Evolutionary conservation across 2,329 filamentous ascomycete genomes (phyloP).

Genomic region (Hymenoscyphus infarciens): DNA sequence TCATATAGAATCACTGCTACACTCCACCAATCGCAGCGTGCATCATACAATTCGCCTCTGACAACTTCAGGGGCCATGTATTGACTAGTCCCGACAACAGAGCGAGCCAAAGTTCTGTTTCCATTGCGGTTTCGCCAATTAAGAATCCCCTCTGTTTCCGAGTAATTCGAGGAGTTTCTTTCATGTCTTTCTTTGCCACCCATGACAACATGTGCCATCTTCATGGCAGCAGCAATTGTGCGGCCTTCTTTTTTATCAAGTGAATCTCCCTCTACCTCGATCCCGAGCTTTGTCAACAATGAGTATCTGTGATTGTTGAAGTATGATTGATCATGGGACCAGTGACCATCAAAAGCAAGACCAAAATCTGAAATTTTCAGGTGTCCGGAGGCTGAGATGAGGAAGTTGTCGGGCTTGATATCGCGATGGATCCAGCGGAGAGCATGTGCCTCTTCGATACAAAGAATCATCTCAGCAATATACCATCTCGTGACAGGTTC

Average conservation of each 20-base stretch:
- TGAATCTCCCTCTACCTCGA: slow-evolving; percentile 70
- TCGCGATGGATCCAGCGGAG: slow-evolving; percentile 92
- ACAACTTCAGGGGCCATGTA: slow-evolving; percentile 98
- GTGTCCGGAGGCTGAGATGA: slow-evolving; percentile 84
- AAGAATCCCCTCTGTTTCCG: slow-evolving; percentile 50
- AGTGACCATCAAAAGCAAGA: slow-evolving; percentile 90
- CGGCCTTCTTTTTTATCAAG: slow-evolving; percentile 60
- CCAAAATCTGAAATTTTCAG: slow-evolving; percentile 96
- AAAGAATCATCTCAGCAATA: slow-evolving; percentile 91
- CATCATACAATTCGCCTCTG: slow-evolving; percentile 77
- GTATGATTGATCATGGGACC: slow-evolving; percentile 86
- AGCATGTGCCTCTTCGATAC: slow-evolving; percentile 53
- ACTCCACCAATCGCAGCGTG: slow-evolving; percentile 95
- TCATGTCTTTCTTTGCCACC: slow-evolving; percentile 39
- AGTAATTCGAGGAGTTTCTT: slow-evolving; percentile 31
- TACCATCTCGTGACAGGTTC: slow-evolving; percentile 83
- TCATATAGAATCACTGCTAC: slow-evolving; percentile 92
- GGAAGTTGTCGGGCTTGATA: slow-evolving; percentile 95
- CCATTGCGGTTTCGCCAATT: slow-evolving; percentile 67
- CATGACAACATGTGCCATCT: slow-evolving; percentile 40
- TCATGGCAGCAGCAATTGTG: slow-evolving; percentile 39
- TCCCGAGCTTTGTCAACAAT: slow-evolving; percentile 70
- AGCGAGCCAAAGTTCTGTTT: slow-evolving; percentile 71
- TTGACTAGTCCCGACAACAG: slow-evolving; percentile 90
- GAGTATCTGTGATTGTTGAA: slow-evolving; percentile 80